Evolutionary conservation across 1,139 yeast genomes (phyloP), one percentile per base, ranked within the genome.

Genomic region (Torulaspora pretoriensis): DNA sequence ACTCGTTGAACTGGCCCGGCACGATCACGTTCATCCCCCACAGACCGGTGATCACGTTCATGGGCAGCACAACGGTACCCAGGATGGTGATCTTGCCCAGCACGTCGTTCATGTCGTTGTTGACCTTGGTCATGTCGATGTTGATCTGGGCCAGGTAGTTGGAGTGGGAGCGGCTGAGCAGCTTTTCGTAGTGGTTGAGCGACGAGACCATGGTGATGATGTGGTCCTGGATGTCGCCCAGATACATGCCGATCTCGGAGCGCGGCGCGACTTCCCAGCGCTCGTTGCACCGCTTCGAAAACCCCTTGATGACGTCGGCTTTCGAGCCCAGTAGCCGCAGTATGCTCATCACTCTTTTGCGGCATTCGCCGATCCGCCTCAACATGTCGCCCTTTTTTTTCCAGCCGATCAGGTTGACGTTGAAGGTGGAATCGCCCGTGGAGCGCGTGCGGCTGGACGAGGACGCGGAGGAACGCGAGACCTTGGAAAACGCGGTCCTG

Each of bases 1-100:
- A 83, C 10, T 77, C 81, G 39, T 72, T 71, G 24, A 77, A 83
- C 62, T 90, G 97, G 0, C 98, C 98, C 0, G 98, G 98, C 29
- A 92, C 97, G 8, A 86, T 56, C 53, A 95, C 95, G 69, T 92
- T 92, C 98, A 92, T 92, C 49, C 98, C 98, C 97, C 97, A 92
- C 43, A 92, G 71, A 24, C 98, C 98, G 0, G 98, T 92, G 19
- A 92, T 83, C 46, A 92, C 87, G 63, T 92, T 92, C 75, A 92
- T 78, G 2, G 98, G 98, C 49, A 92, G 71, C 7, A 92, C 96
- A 49, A 92, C 86, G 0, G 97, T 89, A 74, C 98, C 98, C 51
- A 92, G 70, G 34, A 92, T 83, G 5, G 97, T 88, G 46, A 92
- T 87, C 62, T 90, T 87, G 3, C 97, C 96, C 59, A 92, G 75